Evolutionary conservation across 345 rosid genomes (phyloP).

Genomic region (Leavenworthia alabamica): DNA sequence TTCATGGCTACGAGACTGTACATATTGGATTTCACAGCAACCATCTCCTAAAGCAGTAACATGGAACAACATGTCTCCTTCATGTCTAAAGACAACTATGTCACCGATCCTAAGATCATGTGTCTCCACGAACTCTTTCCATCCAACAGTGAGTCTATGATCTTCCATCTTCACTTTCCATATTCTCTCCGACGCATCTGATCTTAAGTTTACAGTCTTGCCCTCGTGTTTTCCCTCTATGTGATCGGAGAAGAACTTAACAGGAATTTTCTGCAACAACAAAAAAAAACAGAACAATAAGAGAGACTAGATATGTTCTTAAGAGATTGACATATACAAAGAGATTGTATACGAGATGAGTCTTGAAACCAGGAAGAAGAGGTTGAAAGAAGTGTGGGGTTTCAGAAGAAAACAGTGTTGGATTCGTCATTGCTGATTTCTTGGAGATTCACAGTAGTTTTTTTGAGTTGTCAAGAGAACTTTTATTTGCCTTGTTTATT

Average conservation of each 20-base stretch:
- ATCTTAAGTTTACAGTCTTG: background rate
- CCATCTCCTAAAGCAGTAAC: background rate
- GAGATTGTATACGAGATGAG: background rate
- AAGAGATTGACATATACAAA: background rate
- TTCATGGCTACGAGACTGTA: background rate
- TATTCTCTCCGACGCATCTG: background rate
- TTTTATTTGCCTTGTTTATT: background rate
- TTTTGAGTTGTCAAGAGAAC: background rate
- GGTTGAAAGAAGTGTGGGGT: slow-evolving; percentile 13
- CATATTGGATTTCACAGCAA: background rate
- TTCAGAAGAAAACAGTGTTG: background rate
- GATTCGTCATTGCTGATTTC: background rate
- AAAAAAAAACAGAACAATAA: background rate
- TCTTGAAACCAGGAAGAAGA: slow-evolving; percentile 12
- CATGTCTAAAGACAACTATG: background rate
- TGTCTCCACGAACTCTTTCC: background rate
- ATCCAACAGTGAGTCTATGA: background rate
- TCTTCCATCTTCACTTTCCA: slow-evolving; percentile 7
- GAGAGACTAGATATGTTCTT: background rate
- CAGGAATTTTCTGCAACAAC: background rate
- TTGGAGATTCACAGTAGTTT: background rate
- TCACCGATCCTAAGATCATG: slow-evolving; percentile 6
- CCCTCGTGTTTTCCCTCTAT: background rate
- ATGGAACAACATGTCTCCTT: background rate
- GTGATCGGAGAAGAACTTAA: background rate